A percentile compares a stretch with the other conserved stretches of the same genome.
Evolutionary conservation across 257 asterid genomes (phyloP).

Genomic region (Jacaranda mimosifolia): DNA sequence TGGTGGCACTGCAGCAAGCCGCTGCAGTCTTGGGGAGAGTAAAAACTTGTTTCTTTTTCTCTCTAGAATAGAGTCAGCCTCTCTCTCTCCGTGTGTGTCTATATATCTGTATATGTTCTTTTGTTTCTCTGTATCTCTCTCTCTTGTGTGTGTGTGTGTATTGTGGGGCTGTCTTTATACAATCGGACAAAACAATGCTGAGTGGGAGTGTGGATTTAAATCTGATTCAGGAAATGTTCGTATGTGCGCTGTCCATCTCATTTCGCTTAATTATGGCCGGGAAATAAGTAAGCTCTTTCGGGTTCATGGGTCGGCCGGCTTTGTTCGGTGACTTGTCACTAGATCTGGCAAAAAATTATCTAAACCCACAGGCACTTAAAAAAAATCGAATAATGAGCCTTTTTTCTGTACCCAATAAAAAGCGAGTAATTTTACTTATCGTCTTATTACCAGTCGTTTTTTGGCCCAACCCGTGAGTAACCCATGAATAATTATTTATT

Average conservation of each 20-base stretch:
- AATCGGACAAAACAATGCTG: conserved; percentile 44
- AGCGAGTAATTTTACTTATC: too few relatives aligned
- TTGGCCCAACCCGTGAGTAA: too few relatives aligned
- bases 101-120: background rate
- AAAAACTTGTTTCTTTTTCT: conserved; percentile 17
- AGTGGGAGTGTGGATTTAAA: conserved; percentile 43
- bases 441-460: too few relatives aligned
- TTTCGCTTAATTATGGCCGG: conserved; percentile 23
- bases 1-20: conserved; percentile 42
- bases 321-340: background rate
- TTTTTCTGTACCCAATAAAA: too few relatives aligned
- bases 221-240: conserved; percentile 44
- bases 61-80: conserved; percentile 17
- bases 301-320: background rate
- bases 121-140: background rate
- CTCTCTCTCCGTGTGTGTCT: background rate
- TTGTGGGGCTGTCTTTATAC: conserved; percentile 33
- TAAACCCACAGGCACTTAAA: too few relatives aligned
- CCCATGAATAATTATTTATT: too few relatives aligned
- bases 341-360: too few relatives aligned
- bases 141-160: too few relatives aligned
- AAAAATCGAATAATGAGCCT: too few relatives aligned
- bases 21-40: conserved; percentile 41
- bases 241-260: conserved; percentile 37
- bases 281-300: background rate